A percentile compares a stretch with the other conserved stretches of the same genome.
Conservation (phyloP, 73 alveolate genomes). For the Paramecium sexaurelia region DNA sequence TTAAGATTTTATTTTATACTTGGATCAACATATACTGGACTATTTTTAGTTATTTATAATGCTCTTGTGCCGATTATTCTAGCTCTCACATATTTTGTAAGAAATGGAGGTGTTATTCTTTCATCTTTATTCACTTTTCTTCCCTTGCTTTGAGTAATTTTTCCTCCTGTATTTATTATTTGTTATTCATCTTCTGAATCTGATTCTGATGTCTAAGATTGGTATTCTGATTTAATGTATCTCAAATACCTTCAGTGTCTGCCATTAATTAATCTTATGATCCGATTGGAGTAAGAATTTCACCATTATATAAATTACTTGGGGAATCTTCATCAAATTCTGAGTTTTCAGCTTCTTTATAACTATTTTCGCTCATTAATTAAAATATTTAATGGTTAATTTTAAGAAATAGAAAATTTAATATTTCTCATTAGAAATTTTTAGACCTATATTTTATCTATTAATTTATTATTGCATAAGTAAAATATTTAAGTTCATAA, state of each 20-base stretch:
- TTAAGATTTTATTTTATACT: neutral
- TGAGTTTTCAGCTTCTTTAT: conserved; percentile 50
- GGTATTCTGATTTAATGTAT: neutral
- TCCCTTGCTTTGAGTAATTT: conserved; percentile 59
- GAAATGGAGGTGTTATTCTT: conserved; percentile 89
- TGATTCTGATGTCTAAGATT: conserved; percentile 46
- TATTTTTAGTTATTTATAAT: conserved; percentile 79
- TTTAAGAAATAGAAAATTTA: no score
- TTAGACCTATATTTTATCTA: no score
- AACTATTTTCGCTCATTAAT: conserved; percentile 64
- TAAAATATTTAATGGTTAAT: neutral
- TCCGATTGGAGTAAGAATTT: neutral
- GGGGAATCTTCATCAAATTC: neutral
- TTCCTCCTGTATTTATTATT: conserved; percentile 40
- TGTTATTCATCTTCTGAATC: conserved; percentile 73
- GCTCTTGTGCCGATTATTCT: conserved; percentile 99
- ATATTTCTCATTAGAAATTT: no score
- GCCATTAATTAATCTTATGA: neutral
- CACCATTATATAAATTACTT: neutral
- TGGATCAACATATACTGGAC: conserved; percentile 69
- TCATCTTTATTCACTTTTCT: conserved; percentile 69
- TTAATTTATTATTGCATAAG: no score
- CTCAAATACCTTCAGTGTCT: conserved; percentile 27
- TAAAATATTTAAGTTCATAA: no score
- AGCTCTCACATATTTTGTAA: conserved; percentile 98